Evolutionary conservation across 257 asterid species (phyloP).

Genomic region (Capsicum pubescens): DNA sequence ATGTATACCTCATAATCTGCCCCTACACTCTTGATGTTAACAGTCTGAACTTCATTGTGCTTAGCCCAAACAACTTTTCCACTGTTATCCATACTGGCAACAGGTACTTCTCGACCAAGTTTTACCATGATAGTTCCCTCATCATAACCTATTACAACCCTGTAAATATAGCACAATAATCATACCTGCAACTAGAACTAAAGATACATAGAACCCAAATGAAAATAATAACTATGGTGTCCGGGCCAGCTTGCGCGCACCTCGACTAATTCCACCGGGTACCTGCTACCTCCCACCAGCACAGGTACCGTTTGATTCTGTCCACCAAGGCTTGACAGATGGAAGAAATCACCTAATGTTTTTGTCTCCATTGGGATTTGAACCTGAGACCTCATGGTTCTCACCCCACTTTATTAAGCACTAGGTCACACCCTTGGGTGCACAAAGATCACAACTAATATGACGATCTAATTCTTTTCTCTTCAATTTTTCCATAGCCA

Average conservation of each 20-base stretch:
- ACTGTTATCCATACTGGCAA: conserved; percentile 96
- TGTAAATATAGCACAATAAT: conserved; percentile 43
- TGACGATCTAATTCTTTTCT: neutral
- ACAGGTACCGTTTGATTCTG: neutral
- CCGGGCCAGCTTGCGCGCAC: neutral
- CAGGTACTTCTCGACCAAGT: conserved; percentile 96
- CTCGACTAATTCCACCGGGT: neutral
- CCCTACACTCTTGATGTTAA: conserved; percentile 91
- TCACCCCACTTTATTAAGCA: neutral
- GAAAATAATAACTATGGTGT: neutral
- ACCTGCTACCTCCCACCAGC: neutral
- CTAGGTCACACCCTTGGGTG: neutral
- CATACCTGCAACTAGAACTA: conserved; percentile 21
- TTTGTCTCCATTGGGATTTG: neutral
- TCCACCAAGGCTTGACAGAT: neutral
- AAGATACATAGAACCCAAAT: conserved; percentile 1
- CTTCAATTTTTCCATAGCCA: neutral
- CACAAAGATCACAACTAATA: neutral
- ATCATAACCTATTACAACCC: conserved; percentile 97
- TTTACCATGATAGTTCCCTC: conserved; percentile 99
- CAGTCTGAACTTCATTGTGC: conserved; percentile 98
- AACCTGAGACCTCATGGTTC: neutral
- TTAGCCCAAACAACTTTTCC: conserved; percentile 98
- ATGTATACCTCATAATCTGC: conserved; percentile 78
- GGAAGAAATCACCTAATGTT: neutral